Base-by-base conservation (phyloP, 495 filamentous ascomycete species). In the Saxophila tyrrhenica region DNA sequence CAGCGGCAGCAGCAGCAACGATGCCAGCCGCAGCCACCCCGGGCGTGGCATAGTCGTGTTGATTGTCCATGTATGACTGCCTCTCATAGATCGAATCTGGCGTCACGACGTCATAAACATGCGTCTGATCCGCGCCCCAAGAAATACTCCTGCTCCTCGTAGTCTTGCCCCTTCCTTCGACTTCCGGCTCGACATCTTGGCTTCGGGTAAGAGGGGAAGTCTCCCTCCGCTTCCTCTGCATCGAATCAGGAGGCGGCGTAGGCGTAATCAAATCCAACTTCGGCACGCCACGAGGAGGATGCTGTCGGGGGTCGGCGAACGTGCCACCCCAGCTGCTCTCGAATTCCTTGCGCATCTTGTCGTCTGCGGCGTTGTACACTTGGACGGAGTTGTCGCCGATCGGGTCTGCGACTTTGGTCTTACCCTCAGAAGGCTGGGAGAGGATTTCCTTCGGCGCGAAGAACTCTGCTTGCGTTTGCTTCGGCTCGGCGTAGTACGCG, bases 121-220 rank as follows among this genome's bases (percentile, higher is more conserved):
- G 62, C 39, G 62, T 68, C 51, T 65, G 58, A 41, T 67, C 63
- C 43, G 66, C 65, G 17, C 69, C 67, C 69, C 69, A 71, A n/a
- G 64, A 61, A n/a, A 71, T 67, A 21, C 57, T 63, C 15, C 60
- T 54, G 20, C 43, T 52, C 16, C 57, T 39, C 24, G 50, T 45
- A 29, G 51, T 35, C 47, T 42, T 53, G 11, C n/a, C 24, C 2
- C 16, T 43, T 25, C 21, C 44, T 24, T 47, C 44, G 32, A 11
- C 44, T 39, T 19, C 3, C 8, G 43, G 23, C 9, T 46, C 53
- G 3, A 25, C 39, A 11, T 38, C 53, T 23, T 39, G n/a, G 20
- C 56, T 39, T 25, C 49, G 58, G 17, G 58, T 59, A 17, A 50
- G 55, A 1, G 65, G 61, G 0, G 64, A 61, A 2, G 13, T 25